Base-by-base conservation (phyloP, 2,329 filamentous ascomycete genomes). In the Clathrospora elynae region DNA sequence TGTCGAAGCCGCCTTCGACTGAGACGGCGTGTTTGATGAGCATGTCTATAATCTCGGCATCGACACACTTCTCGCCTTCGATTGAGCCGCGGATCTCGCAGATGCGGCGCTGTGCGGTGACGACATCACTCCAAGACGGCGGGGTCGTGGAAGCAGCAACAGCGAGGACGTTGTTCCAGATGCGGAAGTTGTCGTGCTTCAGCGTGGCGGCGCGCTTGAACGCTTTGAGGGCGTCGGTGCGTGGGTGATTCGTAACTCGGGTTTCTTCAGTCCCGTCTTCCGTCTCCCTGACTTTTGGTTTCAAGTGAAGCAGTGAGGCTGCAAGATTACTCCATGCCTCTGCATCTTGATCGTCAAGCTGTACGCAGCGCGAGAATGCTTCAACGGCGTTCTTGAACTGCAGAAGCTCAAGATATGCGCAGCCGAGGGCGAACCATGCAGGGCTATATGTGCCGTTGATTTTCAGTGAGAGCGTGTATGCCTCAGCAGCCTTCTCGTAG, bases 111-210 rank as follows among this genome's bases (percentile, higher is more conserved):
- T 93, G 79, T 0, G 89, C 89, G 4, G 85, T 77, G 20, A 96
- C 74, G 35, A 96, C 82, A 49, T 96, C 90, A 0, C 76, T 69
- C 62, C 90, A 84, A 1, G 86, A 83, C 0, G 88, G 86, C 0
- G 92, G 91, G 1, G 78, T 79, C 18, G 93, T 80, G 2, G 89
- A 87, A 0, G 88, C 83, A 0, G 88, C 87, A 14, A 97, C 85
- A 0, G 90, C 93, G 43, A 99, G 81, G 11, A 97, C 86, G 61
- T 99, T 99, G 66, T 95, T 89, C 92, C 92, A 97, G 68, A 99
- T 96, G 57, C 89, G 85, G 80, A 87, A 88, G 72, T 92, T 92
- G 58, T 90, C 85, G 68, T 89, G 81, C 35, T 95, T 90, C 16
- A 96, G 81, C 4, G 82, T 80, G 0, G 91, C 90, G 7, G 91